Conservation (phyloP, 495 filamentous ascomycete species). For the Amphirosellinia nigrospora region DNA sequence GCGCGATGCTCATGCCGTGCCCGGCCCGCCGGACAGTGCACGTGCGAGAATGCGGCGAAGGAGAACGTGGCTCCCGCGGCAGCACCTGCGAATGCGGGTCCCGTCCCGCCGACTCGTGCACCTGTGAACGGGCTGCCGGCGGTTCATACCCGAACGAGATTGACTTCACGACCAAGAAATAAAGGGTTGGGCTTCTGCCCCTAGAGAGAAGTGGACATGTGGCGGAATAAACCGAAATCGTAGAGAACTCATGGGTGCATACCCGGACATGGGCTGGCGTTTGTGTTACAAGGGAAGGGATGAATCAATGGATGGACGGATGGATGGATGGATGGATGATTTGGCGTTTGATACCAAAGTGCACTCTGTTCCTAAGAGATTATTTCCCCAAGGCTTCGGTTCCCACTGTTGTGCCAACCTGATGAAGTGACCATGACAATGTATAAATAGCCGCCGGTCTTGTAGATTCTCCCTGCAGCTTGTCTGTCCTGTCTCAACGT, state of each 20-base stretch:
- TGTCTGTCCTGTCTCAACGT: neutral
- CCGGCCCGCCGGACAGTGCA: conserved; percentile 81
- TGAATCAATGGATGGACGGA: neutral
- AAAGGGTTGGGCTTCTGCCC: conserved; percentile 10
- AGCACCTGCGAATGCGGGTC: conserved; percentile 77
- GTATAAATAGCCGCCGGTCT: neutral
- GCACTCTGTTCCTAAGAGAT: neutral
- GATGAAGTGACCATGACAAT: neutral
- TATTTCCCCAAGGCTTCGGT: too few species aligned
- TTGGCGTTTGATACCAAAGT: conserved; percentile 1
- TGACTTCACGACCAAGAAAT: conserved; percentile 78
- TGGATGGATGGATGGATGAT: neutral
- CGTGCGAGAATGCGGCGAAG: conserved; percentile 71
- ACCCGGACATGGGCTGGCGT: neutral
- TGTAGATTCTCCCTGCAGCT: neutral
- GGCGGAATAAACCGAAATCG: neutral
- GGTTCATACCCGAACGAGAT: conserved; percentile 66
- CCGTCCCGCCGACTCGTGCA: conserved; percentile 76
- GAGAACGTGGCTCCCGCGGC: conserved; percentile 70
- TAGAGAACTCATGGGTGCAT: neutral
- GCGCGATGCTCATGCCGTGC: conserved; percentile 81
- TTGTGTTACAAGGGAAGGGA: neutral
- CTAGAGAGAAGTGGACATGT: too few species aligned
- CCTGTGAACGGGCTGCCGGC: conserved; percentile 73
- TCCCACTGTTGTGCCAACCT: too few species aligned